Conservation (phyloP, 2,329 filamentous ascomycete genomes). For the Epichloe coenophiala region DNA sequence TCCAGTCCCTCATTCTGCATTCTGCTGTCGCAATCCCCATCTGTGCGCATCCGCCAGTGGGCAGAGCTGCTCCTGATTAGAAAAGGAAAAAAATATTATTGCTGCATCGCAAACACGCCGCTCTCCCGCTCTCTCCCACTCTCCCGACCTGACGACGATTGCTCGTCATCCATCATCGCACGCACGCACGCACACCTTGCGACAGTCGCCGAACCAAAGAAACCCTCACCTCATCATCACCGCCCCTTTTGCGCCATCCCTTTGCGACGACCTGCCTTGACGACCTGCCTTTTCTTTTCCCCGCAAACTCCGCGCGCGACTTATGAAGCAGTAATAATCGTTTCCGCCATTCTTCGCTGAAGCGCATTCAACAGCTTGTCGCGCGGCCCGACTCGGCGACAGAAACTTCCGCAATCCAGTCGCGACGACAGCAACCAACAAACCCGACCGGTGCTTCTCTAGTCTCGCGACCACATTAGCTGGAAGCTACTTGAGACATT, state of each 20-base stretch:
- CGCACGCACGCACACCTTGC: not conserved
- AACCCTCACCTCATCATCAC: not conserved
- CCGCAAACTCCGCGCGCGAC: not conserved
- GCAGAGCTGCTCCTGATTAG: constrained; percentile 3
- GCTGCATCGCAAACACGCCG: not conserved
- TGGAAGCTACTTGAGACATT: not conserved
- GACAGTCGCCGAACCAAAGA: not conserved
- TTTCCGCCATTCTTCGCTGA: not conserved
- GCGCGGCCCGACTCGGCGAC: constrained; percentile 5
- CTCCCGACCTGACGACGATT: no score
- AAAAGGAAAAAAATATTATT: not conserved
- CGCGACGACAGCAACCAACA: constrained; percentile 2
- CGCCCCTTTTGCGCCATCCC: not conserved
- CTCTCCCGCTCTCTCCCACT: no score
- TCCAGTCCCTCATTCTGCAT: constrained; percentile 17
- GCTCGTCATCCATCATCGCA: not conserved
- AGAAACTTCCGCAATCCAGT: constrained; percentile 2
- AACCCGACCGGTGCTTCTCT: not conserved
- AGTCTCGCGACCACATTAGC: not conserved
- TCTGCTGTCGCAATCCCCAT: constrained; percentile 13
- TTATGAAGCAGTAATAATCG: not conserved
- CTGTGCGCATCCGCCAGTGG: constrained; percentile 8
- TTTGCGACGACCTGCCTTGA: not conserved
- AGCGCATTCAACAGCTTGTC: constrained; percentile 2
- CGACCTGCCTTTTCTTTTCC: not conserved